Evolutionary conservation across 2,329 filamentous ascomycete species (phyloP).

Genomic region (Neofusicoccum sp.): DNA sequence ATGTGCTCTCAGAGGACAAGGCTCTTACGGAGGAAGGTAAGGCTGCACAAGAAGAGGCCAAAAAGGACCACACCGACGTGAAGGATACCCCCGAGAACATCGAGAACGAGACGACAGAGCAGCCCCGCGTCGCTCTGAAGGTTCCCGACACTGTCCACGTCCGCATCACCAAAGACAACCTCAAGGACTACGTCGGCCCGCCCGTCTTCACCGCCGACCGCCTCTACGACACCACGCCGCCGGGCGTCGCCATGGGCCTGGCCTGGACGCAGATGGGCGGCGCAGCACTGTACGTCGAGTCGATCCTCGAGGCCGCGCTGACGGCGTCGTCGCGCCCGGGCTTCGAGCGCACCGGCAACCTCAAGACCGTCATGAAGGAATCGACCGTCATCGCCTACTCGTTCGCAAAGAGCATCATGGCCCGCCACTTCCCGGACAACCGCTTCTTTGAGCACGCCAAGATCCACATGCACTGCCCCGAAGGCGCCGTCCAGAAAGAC

Average conservation of each 20-base stretch:
- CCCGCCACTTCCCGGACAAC: slow-evolving; percentile 81
- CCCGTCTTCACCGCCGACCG: slow-evolving; percentile 94
- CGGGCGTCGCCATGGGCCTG: slow-evolving; percentile 95
- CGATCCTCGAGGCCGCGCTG: slow-evolving; percentile 83
- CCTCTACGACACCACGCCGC: slow-evolving; percentile 87
- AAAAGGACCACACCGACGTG: slow-evolving; percentile 63
- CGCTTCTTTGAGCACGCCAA: slow-evolving; percentile 94
- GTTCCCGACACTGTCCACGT: slow-evolving; percentile 88
- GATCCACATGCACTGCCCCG: slow-evolving; percentile 93
- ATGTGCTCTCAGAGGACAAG: slow-evolving; percentile 74
- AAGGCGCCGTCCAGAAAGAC: slow-evolving; percentile 94
- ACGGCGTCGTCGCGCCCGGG: slow-evolving; percentile 70
- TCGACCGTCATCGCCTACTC: slow-evolving; percentile 94
- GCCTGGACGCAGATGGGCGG: slow-evolving; percentile 98
- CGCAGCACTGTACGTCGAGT: slow-evolving; percentile 94
- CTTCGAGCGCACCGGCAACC: slow-evolving; percentile 88
- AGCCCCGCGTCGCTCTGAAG: slow-evolving; percentile 71
- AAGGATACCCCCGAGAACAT: slow-evolving; percentile 61
- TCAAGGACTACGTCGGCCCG: slow-evolving; percentile 95
- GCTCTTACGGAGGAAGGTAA: slow-evolving; percentile 86
- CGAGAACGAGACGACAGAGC: slow-evolving; percentile 60
- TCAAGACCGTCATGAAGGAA: slow-evolving; percentile 98
- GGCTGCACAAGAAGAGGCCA: slow-evolving; percentile 66
- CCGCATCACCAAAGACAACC: slow-evolving; percentile 79
- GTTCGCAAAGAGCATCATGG: slow-evolving; percentile 87